Conservation (phyloP, 768 basidiomycete genomes). For the Boletus subparvulus region DNA sequence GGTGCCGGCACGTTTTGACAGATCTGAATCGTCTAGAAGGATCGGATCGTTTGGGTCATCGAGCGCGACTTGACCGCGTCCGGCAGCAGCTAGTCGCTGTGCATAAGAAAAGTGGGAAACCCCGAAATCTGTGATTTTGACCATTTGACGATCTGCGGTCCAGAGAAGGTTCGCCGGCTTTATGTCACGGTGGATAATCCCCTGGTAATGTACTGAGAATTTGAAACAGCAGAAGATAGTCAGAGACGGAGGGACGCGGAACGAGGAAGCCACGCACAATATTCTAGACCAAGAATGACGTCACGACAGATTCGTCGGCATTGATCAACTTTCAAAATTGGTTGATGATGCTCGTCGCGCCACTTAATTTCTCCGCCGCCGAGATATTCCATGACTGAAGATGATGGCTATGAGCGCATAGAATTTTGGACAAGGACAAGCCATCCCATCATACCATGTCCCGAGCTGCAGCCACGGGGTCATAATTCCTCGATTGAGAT, state of each 20-base stretch:
- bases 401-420: constrained; percentile 21
- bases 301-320: constrained; percentile 88
- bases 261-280: constrained; percentile 59
- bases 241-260: constrained; percentile 4
- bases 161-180: constrained; percentile 97
- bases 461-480: constrained; percentile 33
- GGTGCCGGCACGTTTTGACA: constrained; percentile 90
- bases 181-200: constrained; percentile 99
- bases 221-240: background rate
- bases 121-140: constrained; percentile 98
- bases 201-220: constrained; percentile 85
- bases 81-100: constrained; percentile 70
- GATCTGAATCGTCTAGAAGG: constrained; percentile 79
- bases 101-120: constrained; percentile 96
- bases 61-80: constrained; percentile 34
- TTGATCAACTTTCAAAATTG: constrained; percentile 80
- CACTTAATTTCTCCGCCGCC: constrained; percentile 95
- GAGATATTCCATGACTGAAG: constrained; percentile 91
- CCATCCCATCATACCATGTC: constrained; percentile 32
- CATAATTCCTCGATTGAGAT: constrained; percentile 32
- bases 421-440: constrained; percentile 2
- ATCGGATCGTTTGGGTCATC: constrained; percentile 58
- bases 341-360: constrained; percentile 61
- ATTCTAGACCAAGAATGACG: constrained; percentile 91
- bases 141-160: constrained; percentile 78